Conservation (phyloP, 257 asterid genomes). For the Vinca minor region DNA sequence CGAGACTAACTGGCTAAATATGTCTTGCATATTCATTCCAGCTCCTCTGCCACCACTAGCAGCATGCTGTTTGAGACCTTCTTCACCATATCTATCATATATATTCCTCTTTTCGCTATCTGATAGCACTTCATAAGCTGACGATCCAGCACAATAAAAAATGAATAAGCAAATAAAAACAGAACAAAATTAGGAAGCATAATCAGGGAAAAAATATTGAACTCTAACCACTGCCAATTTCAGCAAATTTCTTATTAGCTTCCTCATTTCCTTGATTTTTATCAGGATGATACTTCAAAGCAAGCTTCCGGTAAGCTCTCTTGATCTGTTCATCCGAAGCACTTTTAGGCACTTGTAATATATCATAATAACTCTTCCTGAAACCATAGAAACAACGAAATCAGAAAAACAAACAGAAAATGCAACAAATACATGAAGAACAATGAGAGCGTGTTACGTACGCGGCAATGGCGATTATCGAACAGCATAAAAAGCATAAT, state of each 20-base stretch:
- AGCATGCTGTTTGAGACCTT: constrained; percentile 88
- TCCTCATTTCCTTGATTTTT: constrained; percentile 89
- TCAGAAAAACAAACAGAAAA: neutral
- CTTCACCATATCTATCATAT: constrained; percentile 81
- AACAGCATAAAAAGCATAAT: constrained; percentile 40
- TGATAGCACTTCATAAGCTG: constrained; percentile 88
- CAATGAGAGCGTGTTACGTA: constrained; percentile 25
- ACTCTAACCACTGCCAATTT: constrained; percentile 73
- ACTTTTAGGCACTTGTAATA: constrained; percentile 64
- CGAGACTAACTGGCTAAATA: constrained; percentile 67
- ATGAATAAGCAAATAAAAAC: neutral
- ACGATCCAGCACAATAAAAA: constrained; percentile 9
- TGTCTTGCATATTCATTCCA: constrained; percentile 85
- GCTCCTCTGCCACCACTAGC: constrained; percentile 78
- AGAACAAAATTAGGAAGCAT: no score
- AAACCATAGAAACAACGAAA: neutral
- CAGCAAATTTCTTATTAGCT: constrained; percentile 87
- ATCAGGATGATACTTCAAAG: constrained; percentile 89
- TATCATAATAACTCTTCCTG: constrained; percentile 86
- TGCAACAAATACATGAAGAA: neutral
- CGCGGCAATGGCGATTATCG: constrained; percentile 72
- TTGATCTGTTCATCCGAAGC: constrained; percentile 91
- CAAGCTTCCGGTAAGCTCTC: constrained; percentile 92
- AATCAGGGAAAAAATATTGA: no score
- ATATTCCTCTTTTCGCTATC: constrained; percentile 79